Evolutionary conservation across 352 stramenopile species (phyloP).

Genomic region (Blastocystis sp.): DNA sequence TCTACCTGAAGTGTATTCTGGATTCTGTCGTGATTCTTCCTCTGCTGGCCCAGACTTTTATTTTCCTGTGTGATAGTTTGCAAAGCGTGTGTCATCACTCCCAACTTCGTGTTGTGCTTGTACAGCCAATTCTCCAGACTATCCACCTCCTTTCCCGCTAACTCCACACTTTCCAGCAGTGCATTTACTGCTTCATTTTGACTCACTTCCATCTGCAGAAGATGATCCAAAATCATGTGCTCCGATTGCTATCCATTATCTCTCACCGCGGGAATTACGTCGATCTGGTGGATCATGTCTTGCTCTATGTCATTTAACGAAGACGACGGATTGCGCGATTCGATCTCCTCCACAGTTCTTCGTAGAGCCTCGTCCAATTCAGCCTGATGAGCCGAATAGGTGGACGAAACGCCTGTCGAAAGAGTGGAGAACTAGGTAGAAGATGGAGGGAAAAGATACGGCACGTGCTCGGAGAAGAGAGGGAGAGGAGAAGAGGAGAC

Average conservation of each 20-base stretch:
- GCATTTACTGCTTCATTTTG: neutral
- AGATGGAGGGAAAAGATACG: neutral
- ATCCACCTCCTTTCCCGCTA: neutral
- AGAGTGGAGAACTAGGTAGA: neutral
- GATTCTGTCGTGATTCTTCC: neutral
- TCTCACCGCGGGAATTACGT: neutral
- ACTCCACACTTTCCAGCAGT: neutral
- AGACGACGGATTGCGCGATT: neutral
- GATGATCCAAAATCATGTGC: slow-evolving; percentile 38
- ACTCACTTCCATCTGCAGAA: slow-evolving; percentile 38
- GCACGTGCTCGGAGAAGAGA: neutral
- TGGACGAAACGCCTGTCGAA: neutral
- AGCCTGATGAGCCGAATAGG: neutral
- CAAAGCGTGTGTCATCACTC: slow-evolving; percentile 12
- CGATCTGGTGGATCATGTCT: neutral
- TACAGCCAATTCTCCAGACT: slow-evolving; percentile 2
- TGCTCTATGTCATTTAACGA: neutral
- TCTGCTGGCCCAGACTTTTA: neutral
- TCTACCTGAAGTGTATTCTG: neutral
- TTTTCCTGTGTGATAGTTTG: slow-evolving; percentile 21
- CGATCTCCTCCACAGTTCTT: neutral
- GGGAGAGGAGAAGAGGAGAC: neutral
- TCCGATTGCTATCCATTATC: slow-evolving; percentile 2
- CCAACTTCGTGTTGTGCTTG: slow-evolving; percentile 8
- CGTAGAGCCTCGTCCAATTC: neutral